Evolutionary conservation across 352 stramenopile genomes (phyloP), one percentile per base, ranked within the genome.

Genomic region (Blastocystis sp.): DNA sequence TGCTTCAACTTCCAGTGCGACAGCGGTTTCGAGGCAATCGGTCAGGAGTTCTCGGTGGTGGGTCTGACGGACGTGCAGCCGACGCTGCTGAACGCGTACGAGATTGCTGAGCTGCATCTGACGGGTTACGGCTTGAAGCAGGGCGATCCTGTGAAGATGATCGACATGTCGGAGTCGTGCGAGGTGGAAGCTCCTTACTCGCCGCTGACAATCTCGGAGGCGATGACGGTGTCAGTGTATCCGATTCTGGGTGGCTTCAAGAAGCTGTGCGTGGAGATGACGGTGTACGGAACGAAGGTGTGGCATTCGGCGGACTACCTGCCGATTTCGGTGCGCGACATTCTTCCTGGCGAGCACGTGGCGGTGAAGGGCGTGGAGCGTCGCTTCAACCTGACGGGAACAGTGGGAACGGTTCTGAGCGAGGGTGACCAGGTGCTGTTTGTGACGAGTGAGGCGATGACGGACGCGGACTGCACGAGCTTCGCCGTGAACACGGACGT

Each of bases 1-100:
- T 81, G 69, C 69, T 81, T 81, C 69, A 81, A 44, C 32, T 81
- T 81, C 69, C 40, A 81, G 69, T 81, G 69, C 53, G 24, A 4
- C 16, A 9, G 16, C 34, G 32, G n/a, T 36, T 72, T n/a, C 61
- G 61, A 72, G 61, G 4, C 32, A 9, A 48, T 44, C 11, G 27
- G 21, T 14, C 29, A 44, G 61, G 46, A 63, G 44, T 48, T 81
- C 11, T 24, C 27, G 0, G 51, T 54, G 32, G 48, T 64, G 42
- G 69, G 69, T 81, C 69, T 81, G 46, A 81, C 46, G 27, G 24
- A 9, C 8, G 46, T 81, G n/a, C 1, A 59, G 46, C 69, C 69
- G 29, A 18, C 27, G 9, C 11, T 57, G 46, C 48, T 81, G 46
- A 61, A 63, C 24, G 32, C 69, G 6, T 81, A 81, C 53, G 46